Evolutionary conservation across 805 yeast species (phyloP), one percentile per base, ranked within the genome.

Genomic region (Hanseniaspora vineae): DNA sequence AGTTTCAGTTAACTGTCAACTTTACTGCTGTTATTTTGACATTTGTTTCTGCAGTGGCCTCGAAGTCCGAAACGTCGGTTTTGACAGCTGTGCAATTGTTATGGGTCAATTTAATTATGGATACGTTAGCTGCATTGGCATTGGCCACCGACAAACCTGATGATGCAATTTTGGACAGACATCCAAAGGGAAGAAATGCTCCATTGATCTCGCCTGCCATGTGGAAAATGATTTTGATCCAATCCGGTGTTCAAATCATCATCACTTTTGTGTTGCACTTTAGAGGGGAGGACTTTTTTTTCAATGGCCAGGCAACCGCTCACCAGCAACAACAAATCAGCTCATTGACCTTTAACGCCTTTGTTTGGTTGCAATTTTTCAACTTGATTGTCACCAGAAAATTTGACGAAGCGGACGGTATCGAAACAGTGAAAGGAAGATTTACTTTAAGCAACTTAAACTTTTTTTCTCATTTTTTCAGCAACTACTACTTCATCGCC

Each of bases 21-120:
- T 77, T 92, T 44, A 90, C 98, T 31, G 99, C 99, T n/a, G 96
- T 90, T 52, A 72, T 84, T 2, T 73, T 92, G 51, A 90, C 98
- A 1, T 92, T 92, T 68, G 84, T 92, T 17, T 83, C 96, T 42
- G 94, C 98, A 12, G 94, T 90, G 46, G 86, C 89, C 1, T 79
- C 88, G 5, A 65, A 77, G 29, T 82, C 80, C 44, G 90, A 89
- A 54, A 66, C 75, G 39, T 85, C 97, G 5, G 98, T 92, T 10
- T 71, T 92, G 58, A 90, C 97, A 31, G 98, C 98, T 0, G 98
- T 92, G 43, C 98, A 92, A 68, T 76, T 92, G 55, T 71, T 92
- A 52, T 92, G 98, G 98, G 97, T 92, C 45, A 92, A 92, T 65
- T 72, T 92, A 64, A 92, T 92, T 58, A 92, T 92, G 98, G 98